Evolutionary conservation across 1,284 basidiomycete species (phyloP).

Genomic region (Cryptococcus neoformans): DNA sequence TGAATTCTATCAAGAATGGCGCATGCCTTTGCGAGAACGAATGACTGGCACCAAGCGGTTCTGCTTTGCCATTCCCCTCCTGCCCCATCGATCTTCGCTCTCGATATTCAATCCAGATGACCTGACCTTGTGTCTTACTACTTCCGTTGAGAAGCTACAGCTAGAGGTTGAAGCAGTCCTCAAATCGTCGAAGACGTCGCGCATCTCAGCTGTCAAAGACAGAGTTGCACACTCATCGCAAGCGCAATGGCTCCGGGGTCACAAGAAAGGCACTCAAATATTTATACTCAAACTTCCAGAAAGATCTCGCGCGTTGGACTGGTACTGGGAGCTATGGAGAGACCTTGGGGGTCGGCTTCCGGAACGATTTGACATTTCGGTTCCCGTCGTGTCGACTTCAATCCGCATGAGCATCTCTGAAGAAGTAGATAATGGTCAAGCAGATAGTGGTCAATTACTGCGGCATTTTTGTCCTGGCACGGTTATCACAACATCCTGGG

Average conservation of each 20-base stretch:
- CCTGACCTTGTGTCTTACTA: constrained; percentile 38
- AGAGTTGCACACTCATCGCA: constrained; percentile 36
- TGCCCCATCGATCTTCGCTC: constrained; percentile 26
- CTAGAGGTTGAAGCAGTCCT: constrained; percentile 17
- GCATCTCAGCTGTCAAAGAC: constrained; percentile 14
- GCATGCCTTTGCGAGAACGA: constrained; percentile 28
- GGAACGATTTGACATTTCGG: constrained; percentile 29
- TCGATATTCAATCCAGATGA: constrained; percentile 45
- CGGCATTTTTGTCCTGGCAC: constrained; percentile 20
- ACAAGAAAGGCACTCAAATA: constrained; percentile 29
- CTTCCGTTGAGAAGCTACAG: constrained; percentile 25
- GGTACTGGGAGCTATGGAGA: constrained; percentile 47
- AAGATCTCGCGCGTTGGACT: constrained; percentile 43
- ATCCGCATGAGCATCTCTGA: constrained; percentile 35
- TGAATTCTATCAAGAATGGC: constrained; percentile 46
- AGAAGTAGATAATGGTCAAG: constrained; percentile 22
- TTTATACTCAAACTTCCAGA: constrained; percentile 43
- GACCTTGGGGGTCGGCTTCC: constrained; percentile 42
- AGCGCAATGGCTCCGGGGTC: constrained; percentile 26
- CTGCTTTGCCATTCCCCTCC: constrained; percentile 39
- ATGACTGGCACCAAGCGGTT: constrained; percentile 36
- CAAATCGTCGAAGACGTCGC: constrained; percentile 13
- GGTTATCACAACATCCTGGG: constrained; percentile 29
- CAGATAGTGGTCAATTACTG: constrained; percentile 13
- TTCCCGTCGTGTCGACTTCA: constrained; percentile 32